phyloP scores from a whole-genome alignment of 2,329 filamentous ascomycete species.

The Penicillium psychrosexuale region DNA sequence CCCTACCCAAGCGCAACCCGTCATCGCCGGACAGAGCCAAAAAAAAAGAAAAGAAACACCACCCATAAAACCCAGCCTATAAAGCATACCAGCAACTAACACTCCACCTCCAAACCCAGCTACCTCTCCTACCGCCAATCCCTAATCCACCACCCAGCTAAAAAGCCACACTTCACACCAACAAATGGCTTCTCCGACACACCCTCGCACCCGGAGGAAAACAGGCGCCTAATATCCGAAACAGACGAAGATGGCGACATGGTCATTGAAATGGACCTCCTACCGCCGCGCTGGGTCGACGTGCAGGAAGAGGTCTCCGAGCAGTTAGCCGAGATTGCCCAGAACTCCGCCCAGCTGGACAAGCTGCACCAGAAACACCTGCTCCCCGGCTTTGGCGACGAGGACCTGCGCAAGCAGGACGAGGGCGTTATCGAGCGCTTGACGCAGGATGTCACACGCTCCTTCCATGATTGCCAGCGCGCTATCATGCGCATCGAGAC shows the following conservation, averaged over 20 bases:
- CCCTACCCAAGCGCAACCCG: background rate
- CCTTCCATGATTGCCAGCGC: slow-evolving; percentile 85
- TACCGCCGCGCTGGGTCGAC: slow-evolving; percentile 94
- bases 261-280: slow-evolving; percentile 95
- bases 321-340: slow-evolving; percentile 72
- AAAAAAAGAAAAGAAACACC: background rate
- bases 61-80: background rate
- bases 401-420: slow-evolving; percentile 80
- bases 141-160: slow-evolving; percentile 88
- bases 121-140: slow-evolving; percentile 99
- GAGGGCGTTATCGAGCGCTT: slow-evolving; percentile 86
- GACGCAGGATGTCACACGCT: slow-evolving; percentile 83
- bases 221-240: slow-evolving; percentile 78
- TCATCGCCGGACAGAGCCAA: background rate
- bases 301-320: slow-evolving; percentile 91
- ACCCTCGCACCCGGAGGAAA: slow-evolving; percentile 62
- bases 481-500: slow-evolving; percentile 83
- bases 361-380: slow-evolving; percentile 96
- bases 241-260: slow-evolving; percentile 80
- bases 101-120: slow-evolving; percentile 47
- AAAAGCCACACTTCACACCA: slow-evolving; percentile 69
- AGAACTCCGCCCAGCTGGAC: slow-evolving; percentile 79
- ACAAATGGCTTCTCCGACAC: slow-evolving; percentile 61
- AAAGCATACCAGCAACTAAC: slow-evolving; percentile 11
- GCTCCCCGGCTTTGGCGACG: slow-evolving; percentile 92